phyloP scores from a whole-genome alignment of 352 stramenopile species.

The Pythium diclinum region DNA sequence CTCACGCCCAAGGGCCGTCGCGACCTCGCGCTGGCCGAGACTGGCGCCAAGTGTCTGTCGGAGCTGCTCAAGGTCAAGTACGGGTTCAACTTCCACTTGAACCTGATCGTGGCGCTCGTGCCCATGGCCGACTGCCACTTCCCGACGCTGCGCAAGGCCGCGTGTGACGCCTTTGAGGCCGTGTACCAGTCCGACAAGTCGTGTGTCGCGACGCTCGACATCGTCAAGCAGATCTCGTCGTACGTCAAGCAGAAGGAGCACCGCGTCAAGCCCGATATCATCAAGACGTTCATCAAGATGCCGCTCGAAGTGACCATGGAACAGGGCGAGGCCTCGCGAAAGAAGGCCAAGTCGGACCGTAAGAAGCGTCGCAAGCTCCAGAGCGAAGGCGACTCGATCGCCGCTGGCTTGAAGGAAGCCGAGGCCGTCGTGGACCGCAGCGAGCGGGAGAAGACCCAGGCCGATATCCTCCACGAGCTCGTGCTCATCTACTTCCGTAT shows the following conservation, averaged over 20 bases:
- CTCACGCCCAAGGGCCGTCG: constrained; percentile 33
- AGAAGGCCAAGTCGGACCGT: constrained; percentile 76
- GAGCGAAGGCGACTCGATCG: constrained; percentile 81
- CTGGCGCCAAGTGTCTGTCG: constrained; percentile 63
- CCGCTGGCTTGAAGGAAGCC: constrained; percentile 92
- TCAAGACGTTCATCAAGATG: constrained; percentile 73
- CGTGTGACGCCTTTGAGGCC: constrained; percentile 62
- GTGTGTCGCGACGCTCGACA: constrained; percentile 56
- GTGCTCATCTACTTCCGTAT: constrained; percentile 97
- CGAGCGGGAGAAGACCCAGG: constrained; percentile 92
- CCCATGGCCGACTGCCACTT: constrained; percentile 75
- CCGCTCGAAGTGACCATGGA: constrained; percentile 86
- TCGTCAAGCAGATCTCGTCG: constrained; percentile 80
- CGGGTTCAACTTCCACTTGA: constrained; percentile 85
- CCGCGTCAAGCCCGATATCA: constrained; percentile 70
- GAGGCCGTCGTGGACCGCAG: constrained; percentile 92
- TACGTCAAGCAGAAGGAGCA: constrained; percentile 87
- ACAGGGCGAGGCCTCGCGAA: constrained; percentile 71
- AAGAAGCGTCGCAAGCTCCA: constrained; percentile 82
- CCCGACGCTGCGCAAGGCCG: constrained; percentile 41
- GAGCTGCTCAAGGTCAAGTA: constrained; percentile 84
- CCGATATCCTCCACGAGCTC: constrained; percentile 93
- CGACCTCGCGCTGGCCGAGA: constrained; percentile 64
- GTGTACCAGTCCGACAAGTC: constrained; percentile 81
- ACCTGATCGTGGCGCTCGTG: constrained; percentile 78